phyloP scores from a whole-genome alignment of 208 protist species.

The Leishmania tarentolae region DNA sequence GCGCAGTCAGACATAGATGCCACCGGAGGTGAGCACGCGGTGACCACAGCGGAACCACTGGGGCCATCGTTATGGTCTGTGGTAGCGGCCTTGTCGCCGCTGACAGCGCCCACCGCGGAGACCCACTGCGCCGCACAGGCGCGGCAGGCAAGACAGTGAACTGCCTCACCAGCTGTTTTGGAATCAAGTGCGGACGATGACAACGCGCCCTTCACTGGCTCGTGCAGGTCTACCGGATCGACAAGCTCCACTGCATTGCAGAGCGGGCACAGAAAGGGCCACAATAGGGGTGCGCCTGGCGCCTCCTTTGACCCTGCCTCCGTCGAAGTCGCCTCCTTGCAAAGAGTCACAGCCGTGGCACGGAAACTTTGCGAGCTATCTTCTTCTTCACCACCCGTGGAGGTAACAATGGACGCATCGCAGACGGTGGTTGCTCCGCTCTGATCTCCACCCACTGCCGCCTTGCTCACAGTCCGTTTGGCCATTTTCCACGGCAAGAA shows the following conservation, averaged over 20 bases:
- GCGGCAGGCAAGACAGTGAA: slow-evolving; percentile 41
- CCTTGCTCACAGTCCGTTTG: neutral
- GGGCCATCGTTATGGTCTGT: neutral
- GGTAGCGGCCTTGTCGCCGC: neutral
- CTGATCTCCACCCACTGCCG: neutral
- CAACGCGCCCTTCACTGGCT: neutral
- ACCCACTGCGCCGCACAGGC: slow-evolving; percentile 35
- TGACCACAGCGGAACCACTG: neutral
- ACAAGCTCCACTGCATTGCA: slow-evolving; percentile 34
- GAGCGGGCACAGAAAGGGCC: slow-evolving; percentile 40
- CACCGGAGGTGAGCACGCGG: neutral
- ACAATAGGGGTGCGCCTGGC: neutral
- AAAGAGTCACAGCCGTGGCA: neutral
- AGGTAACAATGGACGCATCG: neutral
- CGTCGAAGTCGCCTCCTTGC: slow-evolving; percentile 4
- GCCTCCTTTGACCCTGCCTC: neutral
- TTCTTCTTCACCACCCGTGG: neutral
- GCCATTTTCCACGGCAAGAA: neutral
- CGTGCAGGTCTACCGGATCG: slow-evolving; percentile 51
- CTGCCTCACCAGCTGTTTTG: neutral
- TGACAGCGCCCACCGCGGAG: slow-evolving; percentile 4
- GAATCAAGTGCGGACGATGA: neutral
- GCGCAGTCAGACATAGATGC: neutral
- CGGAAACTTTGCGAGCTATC: neutral
- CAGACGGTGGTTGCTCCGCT: neutral